Evolutionary conservation across 768 basidiomycete species (phyloP).

Genomic region (Boletus rubroflammeus): DNA sequence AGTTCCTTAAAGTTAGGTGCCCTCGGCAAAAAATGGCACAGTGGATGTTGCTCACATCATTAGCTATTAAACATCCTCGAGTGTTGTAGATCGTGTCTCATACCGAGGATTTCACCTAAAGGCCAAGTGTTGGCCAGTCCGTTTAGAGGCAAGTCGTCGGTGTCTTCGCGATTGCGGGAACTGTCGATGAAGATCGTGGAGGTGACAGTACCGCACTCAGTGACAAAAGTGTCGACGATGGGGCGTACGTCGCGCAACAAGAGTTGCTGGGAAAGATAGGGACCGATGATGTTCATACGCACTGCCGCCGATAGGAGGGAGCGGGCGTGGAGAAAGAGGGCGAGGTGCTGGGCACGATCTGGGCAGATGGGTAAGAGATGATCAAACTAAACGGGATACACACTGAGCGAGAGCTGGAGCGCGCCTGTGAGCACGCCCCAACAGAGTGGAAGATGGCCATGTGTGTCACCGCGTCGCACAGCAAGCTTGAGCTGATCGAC

Average conservation of each 20-base stretch:
- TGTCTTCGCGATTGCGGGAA: neutral
- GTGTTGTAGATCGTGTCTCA: slow-evolving; percentile 91
- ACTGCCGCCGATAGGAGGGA: slow-evolving; percentile 89
- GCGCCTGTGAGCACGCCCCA: slow-evolving; percentile 86
- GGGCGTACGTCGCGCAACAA: slow-evolving; percentile 70
- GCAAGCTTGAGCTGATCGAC: slow-evolving; percentile 67
- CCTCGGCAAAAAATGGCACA: neutral
- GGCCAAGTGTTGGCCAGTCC: slow-evolving; percentile 95
- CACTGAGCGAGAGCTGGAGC: slow-evolving; percentile 71
- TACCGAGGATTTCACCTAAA: slow-evolving; percentile 85
- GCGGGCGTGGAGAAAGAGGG: slow-evolving; percentile 90
- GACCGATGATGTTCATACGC: slow-evolving; percentile 86
- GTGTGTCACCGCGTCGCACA: slow-evolving; percentile 59
- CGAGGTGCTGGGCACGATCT: slow-evolving; percentile 84
- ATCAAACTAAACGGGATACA: neutral
- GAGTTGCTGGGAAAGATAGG: slow-evolving; percentile 88
- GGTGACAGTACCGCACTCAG: slow-evolving; percentile 44
- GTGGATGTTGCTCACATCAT: neutral
- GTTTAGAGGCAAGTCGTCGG: slow-evolving; percentile 28
- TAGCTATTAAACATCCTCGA: slow-evolving; percentile 92
- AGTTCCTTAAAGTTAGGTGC: neutral
- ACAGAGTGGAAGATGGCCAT: slow-evolving; percentile 85
- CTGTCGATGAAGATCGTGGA: slow-evolving; percentile 39
- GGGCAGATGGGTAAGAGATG: slow-evolving; percentile 7
- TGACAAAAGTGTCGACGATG: slow-evolving; percentile 55